These are phyloP conservation scores for Acanthamoeba lenticulata DNA, from an alignment of 208 protist species.

Conservation along the genomic window DNA sequence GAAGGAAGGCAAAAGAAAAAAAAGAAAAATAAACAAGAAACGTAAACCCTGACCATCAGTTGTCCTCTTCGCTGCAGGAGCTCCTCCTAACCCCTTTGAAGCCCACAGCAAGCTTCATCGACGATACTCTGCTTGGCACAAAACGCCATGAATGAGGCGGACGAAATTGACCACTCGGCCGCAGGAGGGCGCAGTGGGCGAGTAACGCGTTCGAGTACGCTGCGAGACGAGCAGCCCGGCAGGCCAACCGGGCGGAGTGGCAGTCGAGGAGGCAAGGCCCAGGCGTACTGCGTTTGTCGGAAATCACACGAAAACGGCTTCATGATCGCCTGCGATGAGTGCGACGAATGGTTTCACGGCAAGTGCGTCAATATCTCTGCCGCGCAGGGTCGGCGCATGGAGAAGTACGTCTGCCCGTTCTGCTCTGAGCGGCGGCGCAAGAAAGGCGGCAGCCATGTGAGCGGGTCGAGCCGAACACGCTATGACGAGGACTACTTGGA, in stretches of 20 bases:
- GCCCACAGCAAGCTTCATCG: not conserved
- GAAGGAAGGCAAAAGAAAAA: not conserved
- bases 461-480: not conserved
- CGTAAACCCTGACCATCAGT: too few relatives aligned
- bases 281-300: slow-evolving; percentile 29
- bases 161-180: not conserved
- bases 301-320: slow-evolving; percentile 14
- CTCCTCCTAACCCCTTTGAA: too few relatives aligned
- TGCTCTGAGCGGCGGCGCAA: slow-evolving; percentile 61
- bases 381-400: slow-evolving; percentile 73
- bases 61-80: too few relatives aligned
- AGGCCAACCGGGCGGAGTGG: not conserved
- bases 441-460: not conserved
- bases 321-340: slow-evolving; percentile 81
- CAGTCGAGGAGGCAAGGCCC: not conserved
- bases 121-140: too few relatives aligned
- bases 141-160: not conserved
- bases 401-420: slow-evolving; percentile 74
- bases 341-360: slow-evolving; percentile 81
- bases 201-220: not conserved
- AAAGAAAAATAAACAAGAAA: too few relatives aligned
- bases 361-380: slow-evolving; percentile 76
- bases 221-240: not conserved
- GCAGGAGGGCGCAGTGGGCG: too few relatives aligned
- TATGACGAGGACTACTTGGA: not conserved